Evolutionary conservation across 208 protist species (phyloP), one percentile per base, ranked within the genome.

Genomic region (Jaenimonas drosophilae): DNA sequence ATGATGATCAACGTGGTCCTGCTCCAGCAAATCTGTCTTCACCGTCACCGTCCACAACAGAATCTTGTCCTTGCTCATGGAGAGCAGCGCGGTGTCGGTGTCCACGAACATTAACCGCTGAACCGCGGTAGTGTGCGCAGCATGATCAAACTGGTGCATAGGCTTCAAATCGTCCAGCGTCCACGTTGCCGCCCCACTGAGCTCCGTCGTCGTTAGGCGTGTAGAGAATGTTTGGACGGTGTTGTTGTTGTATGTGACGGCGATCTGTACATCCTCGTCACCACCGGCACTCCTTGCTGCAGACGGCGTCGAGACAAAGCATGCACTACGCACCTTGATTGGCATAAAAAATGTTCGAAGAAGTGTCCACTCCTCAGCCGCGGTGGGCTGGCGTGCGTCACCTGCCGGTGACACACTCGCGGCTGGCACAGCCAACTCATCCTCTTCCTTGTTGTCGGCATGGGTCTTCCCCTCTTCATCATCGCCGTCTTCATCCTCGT

Each of bases 181-280:
- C 53, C 53, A 70, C 47, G 61, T 73, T 16, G 74, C 53, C 4
- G 60, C 62, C 6, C 74, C 79, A n/a, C 77, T 66, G 24, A 77
- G 43, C 2, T 82, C 66, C 26, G 52, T 76, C 27, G 46, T 59
- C 31, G 77, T 87, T 33, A 87, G 63, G 24, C 55, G 42, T 4
- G 80, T 86, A 2, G 71, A 84, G 60, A 67, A 93, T 2, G 75
- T 81, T 27, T 71, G 67, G 17, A 88, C 75, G 2, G 54, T 76
- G 59, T 93, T 90, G 66, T 82, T 84, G 63, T 76, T 80, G 60
- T 79, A 90, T 4, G 67, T 84, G 19, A 93, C 77, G 23, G 73
- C 72, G 43, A 90, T 76, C 52, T 93, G 85, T n/a, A 93, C 59
- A 28, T 50, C 54, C 21, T 57, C 19, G 28, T 47, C 43, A 7